Conservation (phyloP, 2,329 filamentous ascomycete species). For the Nemania diffusa region DNA sequence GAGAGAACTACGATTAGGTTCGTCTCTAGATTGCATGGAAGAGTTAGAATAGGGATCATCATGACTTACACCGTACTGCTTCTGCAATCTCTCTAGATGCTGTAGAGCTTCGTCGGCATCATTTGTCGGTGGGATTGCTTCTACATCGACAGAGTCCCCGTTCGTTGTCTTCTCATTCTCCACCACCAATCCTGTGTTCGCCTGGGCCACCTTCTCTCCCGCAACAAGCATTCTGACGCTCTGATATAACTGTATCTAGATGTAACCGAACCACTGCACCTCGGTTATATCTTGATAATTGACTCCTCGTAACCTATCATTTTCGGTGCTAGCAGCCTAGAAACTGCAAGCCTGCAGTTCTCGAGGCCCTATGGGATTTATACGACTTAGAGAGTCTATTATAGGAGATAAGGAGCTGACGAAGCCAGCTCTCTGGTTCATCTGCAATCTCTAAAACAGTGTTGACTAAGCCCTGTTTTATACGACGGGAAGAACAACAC, state of each 20-base stretch:
- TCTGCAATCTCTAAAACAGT: too few relatives aligned
- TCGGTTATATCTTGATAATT: not conserved
- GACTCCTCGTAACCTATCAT: too few relatives aligned
- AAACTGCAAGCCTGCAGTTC: not conserved
- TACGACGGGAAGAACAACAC: not conserved
- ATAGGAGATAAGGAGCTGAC: not conserved
- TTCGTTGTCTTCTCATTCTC: not conserved
- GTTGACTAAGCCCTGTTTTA: too few relatives aligned
- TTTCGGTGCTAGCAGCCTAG: not conserved
- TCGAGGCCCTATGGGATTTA: not conserved
- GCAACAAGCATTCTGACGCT: not conserved
- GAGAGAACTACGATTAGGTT: not conserved
- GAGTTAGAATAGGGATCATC: not conserved
- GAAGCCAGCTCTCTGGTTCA: too few relatives aligned
- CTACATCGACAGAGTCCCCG: not conserved
- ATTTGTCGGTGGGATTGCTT: not conserved
- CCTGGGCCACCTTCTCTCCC: slow-evolving; percentile 4
- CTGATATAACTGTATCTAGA: not conserved
- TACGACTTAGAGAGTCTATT: not conserved
- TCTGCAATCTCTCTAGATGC: slow-evolving; percentile 21
- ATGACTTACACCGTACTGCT: slow-evolving; percentile 23
- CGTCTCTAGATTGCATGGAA: not conserved
- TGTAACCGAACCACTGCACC: not conserved
- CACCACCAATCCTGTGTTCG: not conserved
- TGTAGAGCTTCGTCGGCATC: slow-evolving; percentile 12